Conservation (phyloP, 306 rosid genomes). For the Nissolia schottii region DNA sequence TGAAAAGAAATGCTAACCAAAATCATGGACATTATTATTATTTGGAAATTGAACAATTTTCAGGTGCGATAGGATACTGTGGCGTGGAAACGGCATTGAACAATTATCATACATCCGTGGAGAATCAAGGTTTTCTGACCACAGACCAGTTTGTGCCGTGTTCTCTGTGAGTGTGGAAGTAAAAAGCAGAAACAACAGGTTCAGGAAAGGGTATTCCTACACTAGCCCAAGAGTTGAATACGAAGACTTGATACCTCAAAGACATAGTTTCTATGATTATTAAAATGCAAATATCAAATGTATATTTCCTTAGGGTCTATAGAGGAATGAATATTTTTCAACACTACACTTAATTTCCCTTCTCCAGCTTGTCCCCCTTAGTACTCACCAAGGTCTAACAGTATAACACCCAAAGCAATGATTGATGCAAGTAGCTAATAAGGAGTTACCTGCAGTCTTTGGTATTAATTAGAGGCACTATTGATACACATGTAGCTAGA, state of each 20-base stretch:
- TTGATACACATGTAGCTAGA: background rate
- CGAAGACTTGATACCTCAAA: conserved; percentile 67
- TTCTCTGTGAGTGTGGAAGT: conserved; percentile 70
- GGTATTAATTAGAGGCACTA: background rate
- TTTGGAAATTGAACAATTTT: background rate
- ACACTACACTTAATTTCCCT: background rate
- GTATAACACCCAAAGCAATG: background rate
- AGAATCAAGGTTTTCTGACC: conserved; percentile 85
- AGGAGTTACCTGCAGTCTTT: background rate
- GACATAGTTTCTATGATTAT: conserved; percentile 73
- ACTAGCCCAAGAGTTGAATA: conserved; percentile 49
- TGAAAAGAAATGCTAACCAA: background rate
- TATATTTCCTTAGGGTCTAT: conserved; percentile 36
- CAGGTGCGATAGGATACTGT: conserved; percentile 88
- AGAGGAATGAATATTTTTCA: conserved; percentile 4
- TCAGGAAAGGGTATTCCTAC: conserved; percentile 69
- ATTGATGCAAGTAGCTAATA: background rate
- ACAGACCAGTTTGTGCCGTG: conserved; percentile 73
- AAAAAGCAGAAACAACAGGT: conserved; percentile 48
- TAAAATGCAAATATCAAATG: conserved; percentile 23
- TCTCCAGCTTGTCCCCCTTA: background rate
- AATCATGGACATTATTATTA: background rate
- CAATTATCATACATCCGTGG: conserved; percentile 69
- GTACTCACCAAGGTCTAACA: conserved; percentile 15
- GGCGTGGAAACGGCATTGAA: conserved; percentile 74